These are phyloP conservation scores for Brachypodium distachyon DNA, from an alignment of 202 grass and related monocot species.

Conservation along the genomic window DNA sequence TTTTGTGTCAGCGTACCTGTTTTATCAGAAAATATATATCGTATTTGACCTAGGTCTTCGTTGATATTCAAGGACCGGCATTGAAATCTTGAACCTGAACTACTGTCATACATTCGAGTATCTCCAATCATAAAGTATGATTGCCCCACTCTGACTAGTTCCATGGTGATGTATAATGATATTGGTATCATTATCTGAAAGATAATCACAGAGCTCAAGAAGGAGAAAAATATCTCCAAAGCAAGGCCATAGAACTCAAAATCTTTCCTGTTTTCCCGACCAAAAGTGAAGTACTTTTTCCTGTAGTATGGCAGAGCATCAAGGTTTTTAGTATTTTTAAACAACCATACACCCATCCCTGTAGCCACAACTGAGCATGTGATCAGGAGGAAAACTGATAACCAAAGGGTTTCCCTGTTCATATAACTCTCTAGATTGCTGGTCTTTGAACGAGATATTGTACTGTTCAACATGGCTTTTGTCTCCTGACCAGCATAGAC, in stretches of 20 bases:
- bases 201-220: constrained; percentile 98
- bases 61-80: constrained; percentile 99
- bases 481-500: constrained; percentile 99
- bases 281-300: constrained; percentile 81
- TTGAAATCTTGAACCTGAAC: constrained; percentile 96
- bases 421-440: constrained; percentile 97
- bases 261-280: constrained; percentile 68
- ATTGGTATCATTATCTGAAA: constrained; percentile 99
- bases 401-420: constrained; percentile 99
- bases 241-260: constrained; percentile 89
- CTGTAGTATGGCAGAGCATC: constrained; percentile 89
- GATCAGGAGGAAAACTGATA: constrained; percentile 92
- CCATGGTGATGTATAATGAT: constrained; percentile 99
- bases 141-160: constrained; percentile 88
- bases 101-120: constrained; percentile 83
- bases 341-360: constrained; percentile 95
- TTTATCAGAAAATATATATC: constrained; percentile 98
- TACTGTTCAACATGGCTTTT: constrained; percentile 99
- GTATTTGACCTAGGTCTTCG: constrained; percentile 94
- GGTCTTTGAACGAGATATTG: constrained; percentile 92
- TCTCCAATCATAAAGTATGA: constrained; percentile 99
- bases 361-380: constrained; percentile 92
- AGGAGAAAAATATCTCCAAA: constrained; percentile 98
- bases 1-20: constrained; percentile 97
- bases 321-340: constrained; percentile 66